A percentile compares a stretch with the other conserved stretches of the same genome.
phyloP scores from a whole-genome alignment of 2,329 filamentous ascomycete species.

The Orbilia blumenaviensis region DNA sequence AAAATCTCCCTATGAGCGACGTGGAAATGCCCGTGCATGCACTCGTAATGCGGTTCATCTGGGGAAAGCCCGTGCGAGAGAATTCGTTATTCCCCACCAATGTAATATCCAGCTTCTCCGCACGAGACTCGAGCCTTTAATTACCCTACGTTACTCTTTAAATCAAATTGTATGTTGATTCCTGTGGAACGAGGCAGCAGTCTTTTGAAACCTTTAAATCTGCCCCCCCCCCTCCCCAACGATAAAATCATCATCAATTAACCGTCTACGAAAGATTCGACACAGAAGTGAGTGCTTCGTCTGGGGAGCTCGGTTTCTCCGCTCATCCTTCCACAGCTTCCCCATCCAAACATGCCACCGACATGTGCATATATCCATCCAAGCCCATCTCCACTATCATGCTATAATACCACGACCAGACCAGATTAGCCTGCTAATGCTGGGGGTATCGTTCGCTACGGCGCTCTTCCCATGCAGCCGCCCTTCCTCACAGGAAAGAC shows the following conservation, averaged over 20 bases:
- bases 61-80: conserved; percentile 21
- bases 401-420: conserved; percentile 13
- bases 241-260: background rate
- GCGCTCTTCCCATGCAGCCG: conserved; percentile 21
- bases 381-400: conserved; percentile 10
- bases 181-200: no score
- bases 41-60: conserved; percentile 17
- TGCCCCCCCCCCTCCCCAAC: background rate
- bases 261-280: conserved; percentile 14
- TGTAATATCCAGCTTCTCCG: conserved; percentile 7
- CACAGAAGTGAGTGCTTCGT: background rate
- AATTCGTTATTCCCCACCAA: conserved; percentile 17
- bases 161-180: no score
- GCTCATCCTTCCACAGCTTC: conserved; percentile 27
- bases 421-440: conserved; percentile 14
- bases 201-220: no score
- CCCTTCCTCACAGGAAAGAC: conserved; percentile 23
- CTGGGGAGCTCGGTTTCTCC: conserved; percentile 43
- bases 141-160: no score
- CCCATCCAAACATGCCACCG: conserved; percentile 32
- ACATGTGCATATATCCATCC: conserved; percentile 30
- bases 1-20: background rate
- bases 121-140: background rate
- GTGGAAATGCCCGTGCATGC: conserved; percentile 24
- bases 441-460: conserved; percentile 22